Evolutionary conservation across 768 basidiomycete genomes (phyloP).

Genomic region (Hygrocybe punicea): DNA sequence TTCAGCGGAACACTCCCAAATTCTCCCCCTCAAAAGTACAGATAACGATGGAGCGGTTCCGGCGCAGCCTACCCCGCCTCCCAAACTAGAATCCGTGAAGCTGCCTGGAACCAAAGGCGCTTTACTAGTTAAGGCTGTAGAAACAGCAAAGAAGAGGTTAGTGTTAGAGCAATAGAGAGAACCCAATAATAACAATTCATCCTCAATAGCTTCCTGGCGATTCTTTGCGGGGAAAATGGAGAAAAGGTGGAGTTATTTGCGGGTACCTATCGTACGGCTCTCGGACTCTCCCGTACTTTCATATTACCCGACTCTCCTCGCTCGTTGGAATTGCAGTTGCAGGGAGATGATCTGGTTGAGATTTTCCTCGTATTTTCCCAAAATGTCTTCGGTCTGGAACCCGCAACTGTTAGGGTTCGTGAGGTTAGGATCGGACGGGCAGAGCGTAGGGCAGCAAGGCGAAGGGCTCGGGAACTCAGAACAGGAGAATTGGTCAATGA

Average conservation of each 20-base stretch:
- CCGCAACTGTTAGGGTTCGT: slow-evolving; percentile 89
- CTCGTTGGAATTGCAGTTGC: slow-evolving; percentile 81
- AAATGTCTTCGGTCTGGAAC: slow-evolving; percentile 89
- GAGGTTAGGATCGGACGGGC: slow-evolving; percentile 89
- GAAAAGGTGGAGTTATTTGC: slow-evolving; percentile 94
- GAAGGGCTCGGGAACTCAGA: slow-evolving; percentile 69
- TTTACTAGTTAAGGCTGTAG: slow-evolving; percentile 78
- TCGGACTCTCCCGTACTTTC: slow-evolving; percentile 88
- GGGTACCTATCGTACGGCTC: slow-evolving; percentile 84
- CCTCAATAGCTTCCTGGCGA: slow-evolving; percentile 73
- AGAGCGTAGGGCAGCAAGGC: slow-evolving; percentile 78
- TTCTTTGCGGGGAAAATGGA: slow-evolving; percentile 87
- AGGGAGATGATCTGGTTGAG: slow-evolving; percentile 90
- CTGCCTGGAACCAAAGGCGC: slow-evolving; percentile 88
- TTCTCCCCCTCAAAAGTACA: slow-evolving; percentile 34
- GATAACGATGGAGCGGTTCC: slow-evolving; percentile 42
- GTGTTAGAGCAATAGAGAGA: slow-evolving; percentile 8
- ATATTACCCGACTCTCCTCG: slow-evolving; percentile 89
- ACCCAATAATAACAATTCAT: not conserved
- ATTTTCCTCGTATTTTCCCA: slow-evolving; percentile 88
- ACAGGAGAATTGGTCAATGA: slow-evolving; percentile 46
- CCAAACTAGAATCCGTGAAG: slow-evolving; percentile 89
- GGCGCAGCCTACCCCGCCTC: slow-evolving; percentile 59
- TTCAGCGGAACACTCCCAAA: slow-evolving; percentile 51
- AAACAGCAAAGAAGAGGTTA: slow-evolving; percentile 86